Evolutionary conservation across 345 rosid genomes (phyloP), one percentile per base, ranked within the genome.

Genomic region (Limnanthes douglasii): DNA sequence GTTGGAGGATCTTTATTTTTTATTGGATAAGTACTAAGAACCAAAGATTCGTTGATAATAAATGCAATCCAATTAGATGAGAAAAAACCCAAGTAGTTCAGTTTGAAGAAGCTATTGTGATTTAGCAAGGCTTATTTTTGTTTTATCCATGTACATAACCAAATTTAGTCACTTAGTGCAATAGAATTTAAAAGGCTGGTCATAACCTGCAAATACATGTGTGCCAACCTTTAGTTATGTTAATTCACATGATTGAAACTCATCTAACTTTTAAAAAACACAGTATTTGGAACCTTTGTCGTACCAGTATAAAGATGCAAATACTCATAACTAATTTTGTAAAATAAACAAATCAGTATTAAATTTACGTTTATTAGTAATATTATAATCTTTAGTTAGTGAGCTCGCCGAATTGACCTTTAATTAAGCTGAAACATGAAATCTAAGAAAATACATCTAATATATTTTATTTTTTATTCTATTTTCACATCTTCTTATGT

Each of bases 371-470:
- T 12, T 21, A 7, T 14, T 20, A 18, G 53, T 11, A 31, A 16
- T 10, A 19, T 19, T 31, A 21, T n/a, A n/a, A n/a, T n/a, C n/a
- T n/a, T n/a, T n/a, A n/a, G n/a, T n/a, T n/a, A 34, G 44, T 27
- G 31, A 54, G 51, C 85, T 56, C 44, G 85, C 99, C 44, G 72
- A 69, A 63, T 73, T 75, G 48, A 54, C 66, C 19, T 65, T 40
- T 73, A 93, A 60, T 92, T 94, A 43, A 81, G 60, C 39, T 74
- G 78, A 92, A 39, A 85, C 94, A 21, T 96, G 94, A 44, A 85
- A 92, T 34, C 94, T 78, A 31, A 92, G 86, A 61, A 92, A 92
- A 69, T 75, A 85, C 96, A 81, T 75, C 99, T 96, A 17, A 96
- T 94, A 50, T 88, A 70, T 49, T 83, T 73, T 49, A 73, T 59